A percentile compares a stretch with the other conserved stretches of the same genome.
Conservation (phyloP, 768 basidiomycete genomes). For the Boletellus ananas region DNA sequence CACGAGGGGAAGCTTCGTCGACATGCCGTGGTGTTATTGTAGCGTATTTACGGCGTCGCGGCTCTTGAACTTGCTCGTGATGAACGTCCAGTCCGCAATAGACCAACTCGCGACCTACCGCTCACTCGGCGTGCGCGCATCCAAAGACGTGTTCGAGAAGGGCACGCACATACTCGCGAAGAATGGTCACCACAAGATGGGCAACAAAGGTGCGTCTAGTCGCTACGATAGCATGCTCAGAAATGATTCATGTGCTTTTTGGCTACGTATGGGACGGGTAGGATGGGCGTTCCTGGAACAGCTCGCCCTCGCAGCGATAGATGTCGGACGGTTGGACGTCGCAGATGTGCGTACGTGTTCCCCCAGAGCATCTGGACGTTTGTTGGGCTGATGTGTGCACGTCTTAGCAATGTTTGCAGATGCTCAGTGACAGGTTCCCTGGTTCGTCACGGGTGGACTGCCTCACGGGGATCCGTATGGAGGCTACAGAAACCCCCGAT, state of each 20-base stretch:
- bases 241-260: background rate
- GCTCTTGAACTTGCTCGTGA: conserved; percentile 13
- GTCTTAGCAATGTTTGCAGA: conserved; percentile 40
- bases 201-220: conserved; percentile 50
- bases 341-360: conserved; percentile 57
- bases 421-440: conserved; percentile 65
- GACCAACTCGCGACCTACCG: conserved; percentile 54
- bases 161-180: conserved; percentile 50
- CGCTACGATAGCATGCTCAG: background rate
- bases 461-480: conserved; percentile 75
- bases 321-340: conserved; percentile 65
- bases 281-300: conserved; percentile 84
- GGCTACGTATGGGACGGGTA: conserved; percentile 29
- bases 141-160: conserved; percentile 56
- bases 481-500: conserved; percentile 56
- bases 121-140: conserved; percentile 46
- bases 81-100: conserved; percentile 48
- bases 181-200: conserved; percentile 40
- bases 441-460: conserved; percentile 76
- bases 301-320: conserved; percentile 71
- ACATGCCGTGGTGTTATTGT: too few relatives aligned
- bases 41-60: too few relatives aligned
- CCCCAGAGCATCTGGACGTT: background rate
- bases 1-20: too few relatives aligned
- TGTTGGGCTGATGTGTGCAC: conserved; percentile 3